Evolutionary conservation across 1,284 basidiomycete genomes (phyloP).

Genomic region (Ustilago crameri): DNA sequence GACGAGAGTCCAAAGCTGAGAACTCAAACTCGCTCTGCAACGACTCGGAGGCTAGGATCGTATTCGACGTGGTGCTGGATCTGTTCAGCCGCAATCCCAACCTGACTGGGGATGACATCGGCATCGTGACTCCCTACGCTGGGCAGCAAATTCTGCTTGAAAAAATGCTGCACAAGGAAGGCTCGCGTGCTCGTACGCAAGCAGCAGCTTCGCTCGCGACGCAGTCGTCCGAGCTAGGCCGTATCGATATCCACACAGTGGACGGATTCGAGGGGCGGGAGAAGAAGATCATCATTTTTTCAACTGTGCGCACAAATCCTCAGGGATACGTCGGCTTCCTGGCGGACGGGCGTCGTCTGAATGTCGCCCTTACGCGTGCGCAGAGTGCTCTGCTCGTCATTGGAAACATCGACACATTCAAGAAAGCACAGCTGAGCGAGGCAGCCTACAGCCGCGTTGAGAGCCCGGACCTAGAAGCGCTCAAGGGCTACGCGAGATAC

Average conservation of each 20-base stretch:
- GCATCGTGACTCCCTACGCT: conserved; percentile 64
- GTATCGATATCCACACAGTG: conserved; percentile 90
- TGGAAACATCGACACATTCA: conserved; percentile 80
- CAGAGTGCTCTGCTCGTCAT: conserved; percentile 88
- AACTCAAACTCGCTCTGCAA: conserved; percentile 59
- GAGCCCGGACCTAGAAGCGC: conserved; percentile 40
- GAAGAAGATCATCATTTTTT: conserved; percentile 93
- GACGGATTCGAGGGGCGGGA: conserved; percentile 96
- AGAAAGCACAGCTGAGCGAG: conserved; percentile 51
- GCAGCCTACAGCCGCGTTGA: conserved; percentile 45
- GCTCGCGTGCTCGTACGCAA: conserved; percentile 25
- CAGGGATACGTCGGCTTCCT: conserved; percentile 86
- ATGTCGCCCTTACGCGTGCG: conserved; percentile 95
- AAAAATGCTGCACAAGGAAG: conserved; percentile 52
- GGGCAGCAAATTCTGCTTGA: conserved; percentile 59
- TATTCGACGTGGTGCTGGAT: conserved; percentile 65
- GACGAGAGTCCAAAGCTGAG: conserved; percentile 45
- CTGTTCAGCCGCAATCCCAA: conserved; percentile 52
- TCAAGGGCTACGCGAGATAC: conserved; percentile 36
- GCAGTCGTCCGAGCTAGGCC: conserved; percentile 57
- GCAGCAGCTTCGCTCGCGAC: conserved; percentile 13
- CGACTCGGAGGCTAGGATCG: conserved; percentile 51
- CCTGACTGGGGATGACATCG: conserved; percentile 58
- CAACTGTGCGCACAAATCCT: conserved; percentile 80
- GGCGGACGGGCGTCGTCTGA: conserved; percentile 93